Base-by-base conservation (phyloP, 2,329 filamentous ascomycete species). In the Botrytis cinerea region DNA sequence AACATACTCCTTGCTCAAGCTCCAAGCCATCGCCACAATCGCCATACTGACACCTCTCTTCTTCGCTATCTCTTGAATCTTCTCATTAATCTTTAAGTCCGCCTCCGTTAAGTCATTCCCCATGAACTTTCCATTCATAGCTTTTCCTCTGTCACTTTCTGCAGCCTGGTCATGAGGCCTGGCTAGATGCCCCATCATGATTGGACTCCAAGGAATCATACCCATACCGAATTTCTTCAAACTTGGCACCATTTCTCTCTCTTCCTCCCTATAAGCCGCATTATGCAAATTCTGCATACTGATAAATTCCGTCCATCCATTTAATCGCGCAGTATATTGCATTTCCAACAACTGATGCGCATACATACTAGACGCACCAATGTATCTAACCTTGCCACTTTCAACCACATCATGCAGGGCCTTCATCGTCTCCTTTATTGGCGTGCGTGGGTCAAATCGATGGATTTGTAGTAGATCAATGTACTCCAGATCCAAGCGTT, bases 231-330 rank as follows among this genome's bases (percentile, higher is more conserved):
- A 76, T 57, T 77, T 77, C 48, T 75, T 46, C 60, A 77, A 54
- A 2, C 71, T 68, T 2, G 76, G 76, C 32, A 77, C 73, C 80
- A 82, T 82, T 74, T 82, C 81, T 35, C 77, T 76, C 79, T 86
- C 84, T 74, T 91, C 90, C 76, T 92, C 90, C 8, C 90, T 84
- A 78, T 90, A 89, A 1, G 87, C 79, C 0, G 88, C 82, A 76
- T 88, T 89, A 77, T 90, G 86, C 64, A 86, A 84, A 43, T 87
- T 87, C 75, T 90, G 88, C 88, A 90, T 90, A 1, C 82, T 85
- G 74, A 89, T 82, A 76, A 90, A 90, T 79, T 89, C 87, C 9
- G 86, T 88, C 88, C 87, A 90, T 32, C 87, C 85, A 69, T 88
- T 78, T 79, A 76, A 48, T n/a, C 67, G 70, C 25, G 74, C 76